phyloP scores from a whole-genome alignment of 331 rosid genomes.

The Erythrophleum ivorense region DNA sequence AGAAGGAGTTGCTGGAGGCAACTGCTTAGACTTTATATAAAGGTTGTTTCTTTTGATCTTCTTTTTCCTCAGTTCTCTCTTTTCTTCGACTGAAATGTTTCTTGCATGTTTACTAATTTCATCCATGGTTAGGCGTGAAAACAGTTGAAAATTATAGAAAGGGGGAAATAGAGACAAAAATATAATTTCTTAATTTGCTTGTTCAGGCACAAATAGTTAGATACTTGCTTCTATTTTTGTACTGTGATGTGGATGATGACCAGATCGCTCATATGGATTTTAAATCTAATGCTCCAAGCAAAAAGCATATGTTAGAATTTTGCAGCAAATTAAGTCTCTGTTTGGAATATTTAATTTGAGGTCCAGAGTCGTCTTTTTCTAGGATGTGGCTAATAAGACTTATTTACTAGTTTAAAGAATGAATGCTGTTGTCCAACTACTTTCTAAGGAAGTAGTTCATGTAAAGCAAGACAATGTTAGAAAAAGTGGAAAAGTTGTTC shows the following conservation, averaged over 20 bases:
- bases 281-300: background rate
- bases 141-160: background rate
- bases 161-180: background rate
- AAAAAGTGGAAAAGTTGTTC: too few species aligned
- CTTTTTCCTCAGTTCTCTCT: slow-evolving; percentile 1
- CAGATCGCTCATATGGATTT: too few species aligned
- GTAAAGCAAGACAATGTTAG: too few species aligned
- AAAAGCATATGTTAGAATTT: background rate
- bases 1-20: slow-evolving; percentile 84
- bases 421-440: too few species aligned
- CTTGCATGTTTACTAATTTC: slow-evolving; percentile 18
- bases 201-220: background rate
- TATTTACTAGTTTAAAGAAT: too few species aligned
- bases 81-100: slow-evolving; percentile 16
- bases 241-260: background rate
- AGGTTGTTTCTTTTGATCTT: slow-evolving; percentile 48
- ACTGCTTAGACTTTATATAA: slow-evolving; percentile 61
- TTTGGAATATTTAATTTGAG: background rate
- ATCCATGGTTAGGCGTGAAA: background rate
- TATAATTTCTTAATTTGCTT: background rate
- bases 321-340: background rate
- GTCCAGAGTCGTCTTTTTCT: background rate
- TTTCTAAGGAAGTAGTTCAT: too few species aligned
- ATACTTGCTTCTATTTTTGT: background rate
- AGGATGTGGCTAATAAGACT: too few species aligned